Evolutionary conservation across 257 asterid species (phyloP), one percentile per base, ranked within the genome.

Genomic region (Rhazya stricta): DNA sequence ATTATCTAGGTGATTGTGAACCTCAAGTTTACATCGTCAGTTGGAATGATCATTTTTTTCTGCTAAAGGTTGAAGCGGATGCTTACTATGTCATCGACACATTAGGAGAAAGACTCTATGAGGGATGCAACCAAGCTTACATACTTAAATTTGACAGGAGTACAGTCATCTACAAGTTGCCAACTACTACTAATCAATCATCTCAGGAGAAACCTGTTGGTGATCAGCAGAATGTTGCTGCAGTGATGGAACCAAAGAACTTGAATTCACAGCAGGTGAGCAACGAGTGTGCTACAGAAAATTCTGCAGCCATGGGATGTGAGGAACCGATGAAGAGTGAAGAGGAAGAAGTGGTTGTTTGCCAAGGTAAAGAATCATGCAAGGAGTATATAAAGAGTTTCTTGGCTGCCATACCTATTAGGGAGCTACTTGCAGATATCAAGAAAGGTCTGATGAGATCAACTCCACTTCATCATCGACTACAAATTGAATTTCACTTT

Each of bases 1-100:
- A 83, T 79, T 77, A 76, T 72, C 56, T 67, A 42, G 66, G 53
- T 73, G 79, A 74, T 19, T 75, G 73, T 15, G 85, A 86, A 61
- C 72, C 91, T 77, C 89, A 85, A 45, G 91, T 94, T 56, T 94
- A 87, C 80, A 87, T 94, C 6, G 88, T 94, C 68, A 94, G 99
- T 76, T 94, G 99, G 99, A 94, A 94, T 21, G 99, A 94, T 74
- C 99, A 94, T 78, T 94, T 94, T 76, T 94, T 94, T 65, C 87
- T 94, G 63, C 96, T 94, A 18, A 94, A 90, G 84, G 93, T 92
- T 15, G 97, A 89, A 58, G 65, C 69, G 0, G 93, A 92, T 70
- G 98, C 97, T 27, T 92, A 87, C 83, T 94, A 88, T 80, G 88
- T 94, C 21, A 90, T 94, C 43, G 98, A 94, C 79, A 94, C 98